A percentile compares a stretch with the other conserved stretches of the same genome.
Conservation (phyloP, 1,284 basidiomycete species). For the Austroboletus olivaceoglutinosus region DNA sequence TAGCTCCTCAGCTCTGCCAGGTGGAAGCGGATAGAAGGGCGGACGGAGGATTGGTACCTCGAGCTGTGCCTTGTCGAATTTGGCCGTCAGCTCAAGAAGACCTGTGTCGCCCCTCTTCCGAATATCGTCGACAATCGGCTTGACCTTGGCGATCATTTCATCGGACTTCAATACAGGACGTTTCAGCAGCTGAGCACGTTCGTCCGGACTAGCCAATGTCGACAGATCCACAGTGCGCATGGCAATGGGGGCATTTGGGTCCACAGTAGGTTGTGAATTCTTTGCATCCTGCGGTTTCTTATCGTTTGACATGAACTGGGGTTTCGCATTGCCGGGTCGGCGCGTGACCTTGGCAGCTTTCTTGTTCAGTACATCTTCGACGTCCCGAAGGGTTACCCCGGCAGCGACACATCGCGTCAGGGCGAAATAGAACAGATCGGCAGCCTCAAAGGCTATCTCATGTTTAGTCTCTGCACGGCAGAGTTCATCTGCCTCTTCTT, state of each 20-base stretch:
- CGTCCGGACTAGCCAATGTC: constrained; percentile 44
- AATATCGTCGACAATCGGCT: constrained; percentile 91
- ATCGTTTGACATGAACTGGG: constrained; percentile 63
- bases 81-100: constrained; percentile 86
- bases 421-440: constrained; percentile 94
- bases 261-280: constrained; percentile 25
- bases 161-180: constrained; percentile 91
- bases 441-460: constrained; percentile 94
- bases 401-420: constrained; percentile 83
- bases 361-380: constrained; percentile 82
- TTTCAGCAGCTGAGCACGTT: constrained; percentile 72
- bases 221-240: constrained; percentile 75
- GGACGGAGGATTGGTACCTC: constrained; percentile 61
- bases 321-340: constrained; percentile 91
- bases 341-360: constrained; percentile 90
- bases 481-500: constrained; percentile 97
- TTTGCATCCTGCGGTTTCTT: constrained; percentile 30
- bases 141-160: constrained; percentile 94
- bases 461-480: constrained; percentile 81
- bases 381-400: constrained; percentile 83
- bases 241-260: constrained; percentile 53
- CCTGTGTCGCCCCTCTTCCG: constrained; percentile 84
- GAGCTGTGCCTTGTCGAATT: constrained; percentile 84
- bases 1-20: constrained; percentile 54
- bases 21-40: constrained; percentile 68